These are phyloP conservation scores for Coffea eugenioides DNA, from an alignment of 257 asterid species.

Conservation along the genomic window DNA sequence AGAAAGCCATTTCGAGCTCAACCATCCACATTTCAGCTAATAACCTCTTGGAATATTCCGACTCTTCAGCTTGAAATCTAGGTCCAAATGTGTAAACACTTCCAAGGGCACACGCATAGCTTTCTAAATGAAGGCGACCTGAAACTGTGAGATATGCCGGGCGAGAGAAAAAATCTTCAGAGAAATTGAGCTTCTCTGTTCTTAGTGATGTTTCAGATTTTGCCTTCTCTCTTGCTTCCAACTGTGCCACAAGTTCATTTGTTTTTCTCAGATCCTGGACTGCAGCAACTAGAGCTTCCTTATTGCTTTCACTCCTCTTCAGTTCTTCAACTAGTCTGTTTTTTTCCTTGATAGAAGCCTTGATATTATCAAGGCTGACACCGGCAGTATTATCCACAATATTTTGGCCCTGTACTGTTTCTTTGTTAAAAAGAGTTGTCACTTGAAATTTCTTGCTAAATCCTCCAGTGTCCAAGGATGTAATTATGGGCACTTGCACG, in stretches of 20 bases:
- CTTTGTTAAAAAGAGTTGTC: conserved; percentile 45
- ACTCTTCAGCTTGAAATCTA: conserved; percentile 50
- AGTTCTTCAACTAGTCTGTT: conserved; percentile 61
- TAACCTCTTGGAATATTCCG: conserved; percentile 41
- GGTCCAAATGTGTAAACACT: conserved; percentile 86
- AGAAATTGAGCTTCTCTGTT: conserved; percentile 26
- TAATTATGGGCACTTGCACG: conserved; percentile 87
- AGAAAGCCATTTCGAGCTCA: conserved; percentile 82
- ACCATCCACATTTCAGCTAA: conserved; percentile 87
- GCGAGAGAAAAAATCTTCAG: conserved; percentile 60
- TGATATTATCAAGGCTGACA: conserved; percentile 41
- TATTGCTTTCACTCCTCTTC: conserved; percentile 65
- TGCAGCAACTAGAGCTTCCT: conserved; percentile 76
- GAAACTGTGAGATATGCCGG: conserved; percentile 51
- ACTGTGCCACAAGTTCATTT: conserved; percentile 45
- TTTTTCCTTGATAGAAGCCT: conserved; percentile 62
- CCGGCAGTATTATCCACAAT: conserved; percentile 24
- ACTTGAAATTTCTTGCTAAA: conserved; percentile 48
- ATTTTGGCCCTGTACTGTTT: conserved; percentile 25
- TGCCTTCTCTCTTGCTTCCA: conserved; percentile 52
- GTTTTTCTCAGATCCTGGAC: conserved; percentile 65
- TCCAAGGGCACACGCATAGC: conserved; percentile 83
- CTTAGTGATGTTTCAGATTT: conserved; percentile 24
- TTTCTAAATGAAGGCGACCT: conserved; percentile 85
- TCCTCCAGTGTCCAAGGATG: conserved; percentile 60